A percentile compares a stretch with the other conserved stretches of the same genome.
These are phyloP conservation scores for Jamesozyma spencerorum DNA, from an alignment of 805 yeast genomes.

Conservation along the genomic window DNA sequence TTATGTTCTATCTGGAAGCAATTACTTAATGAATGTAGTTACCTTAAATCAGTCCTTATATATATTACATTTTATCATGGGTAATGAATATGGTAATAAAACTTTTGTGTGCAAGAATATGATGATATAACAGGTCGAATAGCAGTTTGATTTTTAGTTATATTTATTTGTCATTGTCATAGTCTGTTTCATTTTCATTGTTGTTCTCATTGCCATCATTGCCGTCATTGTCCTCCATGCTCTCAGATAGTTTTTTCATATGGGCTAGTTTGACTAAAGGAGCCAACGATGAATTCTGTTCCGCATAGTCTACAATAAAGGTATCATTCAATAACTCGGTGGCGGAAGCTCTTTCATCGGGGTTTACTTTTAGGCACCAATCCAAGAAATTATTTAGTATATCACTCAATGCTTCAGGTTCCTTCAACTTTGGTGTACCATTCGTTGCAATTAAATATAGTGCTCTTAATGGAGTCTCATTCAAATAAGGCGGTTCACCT, in stretches of 20 bases:
- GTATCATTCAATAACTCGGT: slow-evolving; percentile 57
- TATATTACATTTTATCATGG: too few species aligned
- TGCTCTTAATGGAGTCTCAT: slow-evolving; percentile 92
- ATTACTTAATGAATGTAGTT: too few species aligned
- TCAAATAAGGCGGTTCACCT: slow-evolving; percentile 96
- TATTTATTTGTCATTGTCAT: background rate
- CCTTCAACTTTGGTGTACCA: slow-evolving; percentile 90
- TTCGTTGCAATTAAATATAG: slow-evolving; percentile 89
- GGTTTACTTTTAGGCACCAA: slow-evolving; percentile 73
- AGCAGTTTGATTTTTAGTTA: too few species aligned
- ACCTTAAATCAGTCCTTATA: too few species aligned
- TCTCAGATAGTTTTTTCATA: slow-evolving; percentile 24
- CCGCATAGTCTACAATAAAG: slow-evolving; percentile 50
- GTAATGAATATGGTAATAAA: too few species aligned
- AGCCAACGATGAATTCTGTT: slow-evolving; percentile 50
- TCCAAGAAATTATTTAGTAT: slow-evolving; percentile 61
- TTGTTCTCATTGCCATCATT: slow-evolving; percentile 2
- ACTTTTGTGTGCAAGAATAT: too few species aligned
- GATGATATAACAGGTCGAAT: too few species aligned
- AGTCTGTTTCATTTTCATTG: background rate
- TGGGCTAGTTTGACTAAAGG: slow-evolving; percentile 70
- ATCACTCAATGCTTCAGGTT: slow-evolving; percentile 68
- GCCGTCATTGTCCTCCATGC: slow-evolving; percentile 4
- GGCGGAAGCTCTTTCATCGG: slow-evolving; percentile 73
- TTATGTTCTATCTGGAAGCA: too few species aligned